Evolutionary conservation across 768 basidiomycete genomes (phyloP), one percentile per base, ranked within the genome.

Genomic region (Pisolithus albus): DNA sequence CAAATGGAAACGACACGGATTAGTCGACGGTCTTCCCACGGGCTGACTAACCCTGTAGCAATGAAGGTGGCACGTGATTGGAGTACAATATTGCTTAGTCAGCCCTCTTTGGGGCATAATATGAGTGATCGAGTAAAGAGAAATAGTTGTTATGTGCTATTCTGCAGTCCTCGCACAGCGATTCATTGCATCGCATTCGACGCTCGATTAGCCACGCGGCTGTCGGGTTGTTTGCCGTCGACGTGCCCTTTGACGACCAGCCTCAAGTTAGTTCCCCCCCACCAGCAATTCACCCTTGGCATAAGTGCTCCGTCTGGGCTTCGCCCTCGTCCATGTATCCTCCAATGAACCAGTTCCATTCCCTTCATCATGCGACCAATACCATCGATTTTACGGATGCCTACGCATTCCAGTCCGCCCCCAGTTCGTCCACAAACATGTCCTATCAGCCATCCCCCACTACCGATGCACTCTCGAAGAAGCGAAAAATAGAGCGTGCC

Each of bases 401-500:
- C 28, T 47, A 47, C n/a, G 6, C 49, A 9, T 49, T 26, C 1
- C 50, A 32, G 1, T 39, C 53, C n/a, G 32, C 26, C 38, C 42
- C 51, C 7, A 36, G 40, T 5, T 16, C 48, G 7, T 16, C 52
- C 4, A 41, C 66, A 34, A 46, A 56, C 37, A 11, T 58, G 1
- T 38, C 54, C 0, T 56, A 57, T n/a, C 57, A 54, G 15, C 0
- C 56, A 0, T 41, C 47, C 0, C 56, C 50, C 43, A 23, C 59
- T 0, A 6, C 49, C 21, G 64, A 63, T 5, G 21, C 67, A 1
- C n/a, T 52, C 6, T 64, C 53, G 59, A 67, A 73, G 65, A 76
- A 69, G 49, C 74, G 74, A 37, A 79, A 73, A 61, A 70, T 75
- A 16, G 76, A 79, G 32, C 70, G 82, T 16, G 80, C 81, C 10